Base-by-base conservation (phyloP, 1,284 basidiomycete species). In the Sutorius eximius region DNA sequence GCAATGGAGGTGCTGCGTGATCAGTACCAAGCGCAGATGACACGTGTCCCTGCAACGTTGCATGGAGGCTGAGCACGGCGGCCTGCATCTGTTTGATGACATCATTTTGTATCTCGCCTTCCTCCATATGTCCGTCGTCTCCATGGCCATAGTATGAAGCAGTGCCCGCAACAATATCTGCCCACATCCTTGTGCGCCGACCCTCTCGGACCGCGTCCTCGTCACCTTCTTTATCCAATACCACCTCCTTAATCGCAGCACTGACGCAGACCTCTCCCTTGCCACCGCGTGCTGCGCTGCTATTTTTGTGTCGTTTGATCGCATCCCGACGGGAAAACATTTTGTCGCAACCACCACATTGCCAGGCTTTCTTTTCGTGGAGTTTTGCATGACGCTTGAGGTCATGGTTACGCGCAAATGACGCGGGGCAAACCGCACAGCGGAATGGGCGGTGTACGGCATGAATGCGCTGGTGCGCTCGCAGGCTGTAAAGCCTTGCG, bases 321-420 rank as follows among this genome's bases (percentile, higher is more conserved):
- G 88, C 89, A 66, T 91, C 89, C 33, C 86, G 77, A 32, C 86
- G 75, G 4, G 86, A 87, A 66, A 91, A 91, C 27, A 85, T 72
- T 69, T 87, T 87, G 38, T 77, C 78, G 64, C 87, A 90, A 1
- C 85, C 86, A 36, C 73, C 74, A 61, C 89, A 91, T 60, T 83
- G 81, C 81, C 82, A 91, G 30, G 83, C 85, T 56, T 80, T 83
- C 61, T 77, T 81, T 52, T 84, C 85, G 66, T 89, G 87, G 34
- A 86, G 72, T 61, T 82, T 82, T 29, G 79, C 67, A 66, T 90
- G 88, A 16, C 88, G 80, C 70, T 87, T 88, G 40, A 90, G 75
- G 66, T 91, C 88, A 59, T 90, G 87, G 59, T 86, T 88, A 45
- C 88, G 78, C 6, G 82, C 81, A 70, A 90, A 90, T 10, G 84